Conservation (phyloP, 2,329 filamentous ascomycete species). For the Pestalotiopsis sp. region DNA sequence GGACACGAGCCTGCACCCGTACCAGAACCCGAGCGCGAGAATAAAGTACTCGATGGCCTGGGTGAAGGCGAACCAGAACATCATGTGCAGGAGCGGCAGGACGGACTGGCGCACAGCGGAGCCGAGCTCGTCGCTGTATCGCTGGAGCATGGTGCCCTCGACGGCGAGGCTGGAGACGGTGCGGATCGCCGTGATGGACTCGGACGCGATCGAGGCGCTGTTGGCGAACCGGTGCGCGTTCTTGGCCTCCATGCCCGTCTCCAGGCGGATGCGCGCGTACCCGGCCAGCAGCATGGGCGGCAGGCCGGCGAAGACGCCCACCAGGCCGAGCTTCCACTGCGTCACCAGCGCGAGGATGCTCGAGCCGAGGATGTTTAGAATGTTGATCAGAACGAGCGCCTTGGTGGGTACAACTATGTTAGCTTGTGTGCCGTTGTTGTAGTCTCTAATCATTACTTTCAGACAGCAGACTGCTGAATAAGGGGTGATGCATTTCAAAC, state of each 20-base stretch:
- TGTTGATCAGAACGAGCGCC: slow-evolving; percentile 54
- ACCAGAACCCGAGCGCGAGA: slow-evolving; percentile 41
- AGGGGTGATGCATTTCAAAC: neutral
- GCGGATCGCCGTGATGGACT: slow-evolving; percentile 71
- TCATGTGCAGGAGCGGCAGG: slow-evolving; percentile 22
- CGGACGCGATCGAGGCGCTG: slow-evolving; percentile 72
- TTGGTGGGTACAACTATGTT: neutral
- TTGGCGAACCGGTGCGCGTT: slow-evolving; percentile 67
- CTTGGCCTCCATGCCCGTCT: slow-evolving; percentile 66
- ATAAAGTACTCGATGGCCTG: slow-evolving; percentile 35
- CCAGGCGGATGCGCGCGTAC: slow-evolving; percentile 54
- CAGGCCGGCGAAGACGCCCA: slow-evolving; percentile 61
- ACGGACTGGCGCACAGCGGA: slow-evolving; percentile 17
- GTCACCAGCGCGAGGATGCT: slow-evolving; percentile 68
- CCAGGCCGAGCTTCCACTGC: slow-evolving; percentile 73
- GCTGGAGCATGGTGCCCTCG: slow-evolving; percentile 50
- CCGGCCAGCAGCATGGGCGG: slow-evolving; percentile 47
- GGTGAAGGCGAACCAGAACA: slow-evolving; percentile 16
- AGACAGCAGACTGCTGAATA: too few relatives aligned
- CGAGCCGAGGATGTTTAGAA: slow-evolving; percentile 65
- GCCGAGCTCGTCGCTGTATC: slow-evolving; percentile 36
- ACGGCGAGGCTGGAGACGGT: slow-evolving; percentile 71
- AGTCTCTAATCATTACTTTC: too few relatives aligned
- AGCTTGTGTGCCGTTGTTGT: neutral
- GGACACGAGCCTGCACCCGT: slow-evolving; percentile 38